These are phyloP conservation scores for Ascochyta koolunga DNA, from an alignment of 2,329 filamentous ascomycete genomes.

Conservation along the genomic window DNA sequence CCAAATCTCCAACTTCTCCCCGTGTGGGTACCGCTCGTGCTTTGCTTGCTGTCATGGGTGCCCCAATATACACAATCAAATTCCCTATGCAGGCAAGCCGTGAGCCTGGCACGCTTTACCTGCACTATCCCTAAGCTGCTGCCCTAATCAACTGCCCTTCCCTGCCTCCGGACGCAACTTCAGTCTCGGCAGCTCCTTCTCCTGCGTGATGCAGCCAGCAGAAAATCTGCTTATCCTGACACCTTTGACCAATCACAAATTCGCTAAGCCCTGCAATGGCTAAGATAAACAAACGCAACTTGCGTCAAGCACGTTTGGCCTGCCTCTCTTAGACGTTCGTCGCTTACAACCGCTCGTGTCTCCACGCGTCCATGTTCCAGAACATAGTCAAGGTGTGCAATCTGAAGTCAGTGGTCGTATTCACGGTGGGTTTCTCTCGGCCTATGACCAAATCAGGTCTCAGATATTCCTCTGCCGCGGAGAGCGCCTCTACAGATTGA, in stretches of 20 bases:
- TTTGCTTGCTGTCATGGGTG: neutral
- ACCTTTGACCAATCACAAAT: neutral
- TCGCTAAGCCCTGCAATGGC: conserved; percentile 40
- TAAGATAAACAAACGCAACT: conserved; percentile 29
- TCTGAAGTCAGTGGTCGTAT: conserved; percentile 17
- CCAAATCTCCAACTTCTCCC: conserved; percentile 20
- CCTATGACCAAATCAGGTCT: conserved; percentile 8
- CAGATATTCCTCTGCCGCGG: conserved; percentile 10
- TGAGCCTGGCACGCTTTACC: conserved; percentile 11
- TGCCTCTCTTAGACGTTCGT: conserved; percentile 26
- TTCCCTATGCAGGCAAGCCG: conserved; percentile 1
- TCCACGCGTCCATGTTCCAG: conserved; percentile 13
- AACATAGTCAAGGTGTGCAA: conserved; percentile 14
- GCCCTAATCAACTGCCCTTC: conserved; percentile 1
- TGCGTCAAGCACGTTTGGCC: conserved; percentile 43
- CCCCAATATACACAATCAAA: conserved; percentile 4
- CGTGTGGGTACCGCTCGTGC: conserved; percentile 3
- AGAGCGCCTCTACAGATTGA: conserved; percentile 16
- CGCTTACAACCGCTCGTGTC: conserved; percentile 33
- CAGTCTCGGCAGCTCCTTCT: conserved; percentile 31
- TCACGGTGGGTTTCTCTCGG: neutral
- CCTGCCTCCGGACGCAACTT: conserved; percentile 1
- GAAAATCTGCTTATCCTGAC: conserved; percentile 6
- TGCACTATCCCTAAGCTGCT: conserved; percentile 31
- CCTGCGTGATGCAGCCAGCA: conserved; percentile 40